These are phyloP conservation scores for Debaryomyces robertsiae DNA, from an alignment of 1,139 yeast genomes.

Conservation along the genomic window DNA sequence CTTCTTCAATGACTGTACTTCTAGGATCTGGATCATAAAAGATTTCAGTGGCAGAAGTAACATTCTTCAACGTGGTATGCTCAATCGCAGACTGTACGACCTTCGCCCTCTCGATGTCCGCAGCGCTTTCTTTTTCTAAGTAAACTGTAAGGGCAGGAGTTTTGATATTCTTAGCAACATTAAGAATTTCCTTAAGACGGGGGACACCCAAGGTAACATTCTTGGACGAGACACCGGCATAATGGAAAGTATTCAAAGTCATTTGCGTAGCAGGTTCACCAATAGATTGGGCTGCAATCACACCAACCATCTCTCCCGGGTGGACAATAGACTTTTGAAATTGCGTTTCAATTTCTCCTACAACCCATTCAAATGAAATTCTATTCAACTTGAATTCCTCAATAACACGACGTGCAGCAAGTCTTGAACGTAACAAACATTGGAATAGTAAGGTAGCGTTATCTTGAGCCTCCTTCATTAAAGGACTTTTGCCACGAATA, in stretches of 20 bases:
- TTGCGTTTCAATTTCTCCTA: conserved; percentile 92
- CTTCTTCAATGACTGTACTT: conserved; percentile 93
- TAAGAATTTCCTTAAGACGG: conserved; percentile 97
- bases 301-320: conserved; percentile 99
- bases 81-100: conserved; percentile 95
- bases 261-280: conserved; percentile 99
- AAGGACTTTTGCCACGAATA: conserved; percentile 77
- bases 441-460: conserved; percentile 91
- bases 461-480: conserved; percentile 83
- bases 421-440: conserved; percentile 87
- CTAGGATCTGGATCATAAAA: conserved; percentile 98
- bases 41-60: conserved; percentile 96
- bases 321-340: conserved; percentile 92
- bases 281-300: conserved; percentile 97
- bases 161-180: conserved; percentile 96
- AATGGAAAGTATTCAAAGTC: conserved; percentile 99
- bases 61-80: conserved; percentile 92
- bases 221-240: conserved; percentile 99
- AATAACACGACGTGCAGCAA: conserved; percentile 86
- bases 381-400: conserved; percentile 87
- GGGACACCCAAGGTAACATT: conserved; percentile 99
- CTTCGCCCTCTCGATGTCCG: conserved; percentile 91
- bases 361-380: conserved; percentile 92
- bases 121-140: conserved; percentile 75
- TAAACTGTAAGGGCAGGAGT: conserved; percentile 98